Base-by-base conservation (phyloP, 2,329 filamentous ascomycete species). In the Hymenoscyphus repandus region DNA sequence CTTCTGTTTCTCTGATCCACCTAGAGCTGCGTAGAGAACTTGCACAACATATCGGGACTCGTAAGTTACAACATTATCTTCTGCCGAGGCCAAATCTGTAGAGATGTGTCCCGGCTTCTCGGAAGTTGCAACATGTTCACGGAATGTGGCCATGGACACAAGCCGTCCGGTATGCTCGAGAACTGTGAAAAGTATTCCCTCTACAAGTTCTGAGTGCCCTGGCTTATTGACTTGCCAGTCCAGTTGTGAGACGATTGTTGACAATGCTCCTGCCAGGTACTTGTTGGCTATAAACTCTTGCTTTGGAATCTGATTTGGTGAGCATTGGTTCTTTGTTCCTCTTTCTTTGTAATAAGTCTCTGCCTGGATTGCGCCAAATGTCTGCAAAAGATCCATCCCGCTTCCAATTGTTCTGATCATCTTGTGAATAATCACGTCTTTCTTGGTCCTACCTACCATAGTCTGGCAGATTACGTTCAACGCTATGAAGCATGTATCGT, bases 111-210 rank as follows among this genome's bases (percentile, higher is more conserved):
- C 57, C 13, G 51, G 53, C 10, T 47, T 55, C 40, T 58, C 49
- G 9, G 59, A 62, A 17, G 20, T 31, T 11, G 56, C 56, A 13
- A 64, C 55, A 50, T 60, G 57, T 45, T 70, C 68, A 12, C 65
- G 60, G 51, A 74, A 74, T 5, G 68, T 61, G 3, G 69, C 66
- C 1, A 69, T 54, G 10, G 68, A 68, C 5, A 75, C 56, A 17
- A 72, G 51, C 27, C 64, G 66, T 0, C 72, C 73, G 12, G 70
- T 64, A 9, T 70, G 68, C 31, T 65, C 55, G 1, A 74, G 56
- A 4, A 71, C 49, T 9, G 66, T 45, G 40, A 61, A 71, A 6
- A 74, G 56, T 27, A 70, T 66, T 0, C 72, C 72, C 59, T 74
- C 72, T 13, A 74, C 58, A 5, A 73, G 51, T 13, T 65, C 57